phyloP scores from a whole-genome alignment of 306 rosid genomes.

The Pyrus betulifolia region DNA sequence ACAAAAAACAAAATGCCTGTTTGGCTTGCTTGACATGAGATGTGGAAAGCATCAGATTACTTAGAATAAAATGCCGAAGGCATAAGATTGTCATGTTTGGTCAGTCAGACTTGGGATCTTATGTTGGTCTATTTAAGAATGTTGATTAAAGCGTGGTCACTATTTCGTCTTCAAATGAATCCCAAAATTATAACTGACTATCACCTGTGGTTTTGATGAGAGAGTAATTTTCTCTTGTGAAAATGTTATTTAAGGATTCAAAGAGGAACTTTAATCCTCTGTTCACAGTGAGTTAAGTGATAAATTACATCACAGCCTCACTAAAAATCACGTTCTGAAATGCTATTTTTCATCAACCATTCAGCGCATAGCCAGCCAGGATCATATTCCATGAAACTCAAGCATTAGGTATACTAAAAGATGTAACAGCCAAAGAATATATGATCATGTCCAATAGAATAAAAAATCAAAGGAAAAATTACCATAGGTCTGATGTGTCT shows the following conservation, averaged over 20 bases:
- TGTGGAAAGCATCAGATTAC: not conserved
- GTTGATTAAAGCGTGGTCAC: not conserved
- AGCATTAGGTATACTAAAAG: not conserved
- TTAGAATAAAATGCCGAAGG: not conserved
- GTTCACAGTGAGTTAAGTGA: not conserved
- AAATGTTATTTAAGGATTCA: not conserved
- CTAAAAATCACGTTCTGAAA: not conserved
- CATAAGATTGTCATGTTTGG: not conserved
- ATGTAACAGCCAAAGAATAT: not conserved
- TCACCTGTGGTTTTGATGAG: not conserved
- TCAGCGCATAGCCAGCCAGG: not conserved
- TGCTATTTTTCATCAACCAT: not conserved
- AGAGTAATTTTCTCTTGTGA: too few species aligned
- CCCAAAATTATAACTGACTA: not conserved
- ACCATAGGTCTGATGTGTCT: not conserved
- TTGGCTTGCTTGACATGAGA: not conserved
- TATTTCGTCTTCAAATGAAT: not conserved
- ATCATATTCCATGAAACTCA: not conserved
- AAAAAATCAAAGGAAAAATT: not conserved
- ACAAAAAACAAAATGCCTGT: not conserved
- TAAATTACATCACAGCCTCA: not conserved
- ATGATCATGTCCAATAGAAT: not conserved
- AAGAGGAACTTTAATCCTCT: not conserved
- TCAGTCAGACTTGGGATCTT: not conserved
- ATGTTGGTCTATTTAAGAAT: not conserved